Base-by-base conservation (phyloP, 805 yeast species). In the Pichia thaimueangensis region DNA sequence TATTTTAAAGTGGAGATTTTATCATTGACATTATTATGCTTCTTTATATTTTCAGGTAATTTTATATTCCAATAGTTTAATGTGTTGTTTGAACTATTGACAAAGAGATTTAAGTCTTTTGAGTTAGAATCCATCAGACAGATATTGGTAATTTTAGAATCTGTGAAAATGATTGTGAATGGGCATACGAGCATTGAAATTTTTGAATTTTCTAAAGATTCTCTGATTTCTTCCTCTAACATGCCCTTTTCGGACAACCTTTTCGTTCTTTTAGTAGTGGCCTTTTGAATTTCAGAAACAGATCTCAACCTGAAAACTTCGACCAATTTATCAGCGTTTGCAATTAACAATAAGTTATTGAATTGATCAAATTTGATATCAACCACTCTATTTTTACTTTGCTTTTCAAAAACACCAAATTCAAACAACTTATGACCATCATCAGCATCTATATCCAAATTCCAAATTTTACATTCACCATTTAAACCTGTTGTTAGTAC, bases 401-500 rank as follows among this genome's bases (percentile, higher is more conserved):
- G 84, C 56, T 86, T 86, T 47, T 82, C 86, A 52, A 83, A 72
- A 3, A 64, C 52, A 1, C 97, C 97, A 37, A 68, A 63, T 51
- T 77, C 85, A 45, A 73, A 72, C 10, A 48, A 15, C 20, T 51
- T 48, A 12, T 35, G 20, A 10, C 49, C 56, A 42, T 79, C 83
- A 5, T 69, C 71, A 27, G 65, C 62, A 0, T 59, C 56, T 24
- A 84, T 58, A 56, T 85, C 78, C n/a, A 88, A 55, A 21, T 64
- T 61, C 97, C 97, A 93, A 8, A 89, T 70, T 58, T 86, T 86
- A 25, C 86, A 72, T 58, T 87, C 94, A 49, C 84, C 80, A 49
- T 86, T 88, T 54, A 78, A 75, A 34, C 96, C 89, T 23, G 84
- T 73, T 1, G 97, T 88, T 17, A 88, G 62, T 23, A 75, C 65